Percentiles rank a stretch among this genome's conserved stretches.
phyloP scores from a whole-genome alignment of 768 basidiomycete genomes.

The Aureoboletus auriporus region DNA sequence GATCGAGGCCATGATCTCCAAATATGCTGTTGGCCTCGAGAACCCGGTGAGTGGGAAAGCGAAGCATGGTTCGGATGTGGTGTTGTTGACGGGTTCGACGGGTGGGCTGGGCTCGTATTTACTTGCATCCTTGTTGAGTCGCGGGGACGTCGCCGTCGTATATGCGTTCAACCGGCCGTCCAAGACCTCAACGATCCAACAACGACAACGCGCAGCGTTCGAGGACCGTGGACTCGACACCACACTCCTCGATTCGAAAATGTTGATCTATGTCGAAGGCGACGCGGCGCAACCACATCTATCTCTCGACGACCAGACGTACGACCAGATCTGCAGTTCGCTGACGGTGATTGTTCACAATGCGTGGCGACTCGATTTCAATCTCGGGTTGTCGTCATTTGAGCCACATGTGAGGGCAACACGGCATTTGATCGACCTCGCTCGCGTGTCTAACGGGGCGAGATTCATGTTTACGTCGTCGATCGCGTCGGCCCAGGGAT shows the following conservation, averaged over 20 bases:
- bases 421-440: conserved; percentile 18
- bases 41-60: conserved; percentile 1
- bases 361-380: conserved; percentile 52
- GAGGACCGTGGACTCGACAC: conserved; percentile 25
- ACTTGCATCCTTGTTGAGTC: conserved; percentile 34
- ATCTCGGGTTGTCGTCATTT: conserved; percentile 46
- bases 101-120: conserved; percentile 33
- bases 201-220: conserved; percentile 9
- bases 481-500: too few relatives aligned
- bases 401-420: conserved; percentile 46
- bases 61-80: conserved; percentile 15
- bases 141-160: conserved; percentile 26
- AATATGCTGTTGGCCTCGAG: conserved; percentile 3
- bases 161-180: conserved; percentile 29
- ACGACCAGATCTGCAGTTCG: conserved; percentile 24
- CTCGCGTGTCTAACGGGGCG: too few relatives aligned
- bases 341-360: conserved; percentile 40
- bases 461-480: too few relatives aligned
- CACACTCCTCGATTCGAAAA: conserved; percentile 10
- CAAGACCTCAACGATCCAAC: neutral
- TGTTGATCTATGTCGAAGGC: conserved; percentile 23
- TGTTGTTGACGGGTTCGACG: conserved; percentile 33
- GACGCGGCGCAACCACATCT: conserved; percentile 19
- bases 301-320: conserved; percentile 19
- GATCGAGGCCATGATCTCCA: conserved; percentile 1